Base-by-base conservation (phyloP, 2,329 filamentous ascomycete genomes). In the Colletotrichum orbiculare region DNA sequence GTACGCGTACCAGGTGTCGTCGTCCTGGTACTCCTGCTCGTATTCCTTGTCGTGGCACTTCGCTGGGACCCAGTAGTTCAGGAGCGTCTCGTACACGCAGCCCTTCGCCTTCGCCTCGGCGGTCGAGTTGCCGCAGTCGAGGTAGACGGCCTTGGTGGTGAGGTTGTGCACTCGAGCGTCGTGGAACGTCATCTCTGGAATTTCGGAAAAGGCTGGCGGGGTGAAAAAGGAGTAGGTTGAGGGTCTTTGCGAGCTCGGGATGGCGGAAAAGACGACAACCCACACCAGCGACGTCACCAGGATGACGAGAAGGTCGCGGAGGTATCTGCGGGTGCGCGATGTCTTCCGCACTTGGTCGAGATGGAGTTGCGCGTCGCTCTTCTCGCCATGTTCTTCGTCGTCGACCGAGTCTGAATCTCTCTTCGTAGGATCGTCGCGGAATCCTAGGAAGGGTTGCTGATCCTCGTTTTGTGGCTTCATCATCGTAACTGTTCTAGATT, bases 11-110 rank as follows among this genome's bases (percentile, higher is more conserved):
- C 71, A 73, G 42, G 62, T 70, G 15, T 61, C 57, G 55, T 73
- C 72, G 12, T 73, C 71, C 43, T 59, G 47, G 63, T 73, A 73
- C 59, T 73, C 71, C n/a, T 60, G 66, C 41, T 71, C 63, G 34
- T 61, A 70, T 46, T 72, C 71, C 35, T 60, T 56, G 52, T 72
- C 70, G 54, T 57, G 63, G 60, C 70, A 71, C 6, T 65, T 59
- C 39, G 61, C 58, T 6, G 69, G 71, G 10, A 73, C 71, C 71
- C 71, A 73, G 45, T 69, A 66, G 54, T 73, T 73, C 10, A 71
- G 35, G 2, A 73, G 58, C 15, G 72, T 69, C 55, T 72, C 71
- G 38, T 72, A 73, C 9, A 46, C 60, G 69, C 71, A 73, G 12
- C 63, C 64, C 0, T 46, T 50, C 2, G 54, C 47, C 12, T 53